Evolutionary conservation across 305 asterid species (phyloP), one percentile per base, ranked within the genome.

Genomic region (Fraxinus latifolia): DNA sequence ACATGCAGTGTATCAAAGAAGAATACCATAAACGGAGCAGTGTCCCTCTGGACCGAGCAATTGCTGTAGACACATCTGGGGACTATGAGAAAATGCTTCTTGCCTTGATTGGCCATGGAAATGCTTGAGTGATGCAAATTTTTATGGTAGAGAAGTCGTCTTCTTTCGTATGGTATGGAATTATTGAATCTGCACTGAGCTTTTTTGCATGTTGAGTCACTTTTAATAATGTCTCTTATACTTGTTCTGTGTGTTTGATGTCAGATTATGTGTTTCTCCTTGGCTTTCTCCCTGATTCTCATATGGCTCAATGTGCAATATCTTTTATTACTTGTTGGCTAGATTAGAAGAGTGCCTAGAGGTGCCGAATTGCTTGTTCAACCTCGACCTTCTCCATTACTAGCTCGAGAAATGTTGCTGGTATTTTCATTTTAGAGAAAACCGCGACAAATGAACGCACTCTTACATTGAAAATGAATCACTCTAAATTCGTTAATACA

Each of bases 31-130:
- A 86, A 80, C 80, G 98, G 53, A 95, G 92, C 88, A 93, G 97
- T 15, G 84, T 90, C 81, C 70, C 95, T 32, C 88, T 95, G 78
- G 97, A 88, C 4, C 83, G 32, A 2, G 97, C 97, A 0, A 88
- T 95, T 71, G 81, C 91, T 32, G 87, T 79, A 81, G 98, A 95
- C 88, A 91, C 98, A 42, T 87, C 97, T 3, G 97, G 98, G 7
- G 97, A 93, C 81, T 93, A 92, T 25, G 87, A 91, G 88, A 91
- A 86, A 55, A 75, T 93, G 85, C 93, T 93, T 74, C 87, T 93
- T 76, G 95, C 95, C 14, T 85, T 95, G 89, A 33, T 89, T 33
- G 92, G 91, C 17, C 86, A 89, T 15, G 92, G 88, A 5, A 84
- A 88, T 72, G 85, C 81, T 79, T 89, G 85, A 85, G 36, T 50